These are phyloP conservation scores for Diaporthe destruens DNA, from an alignment of 2,329 filamentous ascomycete species.

Conservation along the genomic window DNA sequence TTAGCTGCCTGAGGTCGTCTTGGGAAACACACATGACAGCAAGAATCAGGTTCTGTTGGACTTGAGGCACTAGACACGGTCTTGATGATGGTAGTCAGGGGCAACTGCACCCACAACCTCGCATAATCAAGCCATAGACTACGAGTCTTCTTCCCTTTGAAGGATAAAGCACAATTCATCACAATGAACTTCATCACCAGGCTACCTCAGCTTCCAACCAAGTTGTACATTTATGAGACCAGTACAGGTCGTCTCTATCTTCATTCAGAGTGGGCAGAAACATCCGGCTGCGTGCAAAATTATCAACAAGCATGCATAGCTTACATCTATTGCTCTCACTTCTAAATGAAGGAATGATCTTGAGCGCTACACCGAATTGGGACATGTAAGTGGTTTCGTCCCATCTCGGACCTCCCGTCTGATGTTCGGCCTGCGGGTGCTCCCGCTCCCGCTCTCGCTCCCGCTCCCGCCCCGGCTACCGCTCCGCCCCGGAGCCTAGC, in stretches of 20 bases:
- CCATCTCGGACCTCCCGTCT: background rate
- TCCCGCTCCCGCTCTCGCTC: conserved; percentile 19
- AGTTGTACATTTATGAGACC: too few relatives aligned
- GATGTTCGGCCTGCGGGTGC: background rate
- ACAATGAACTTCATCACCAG: conserved; percentile 5
- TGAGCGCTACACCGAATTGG: background rate
- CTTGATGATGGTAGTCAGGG: background rate
- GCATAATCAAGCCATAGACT: background rate
- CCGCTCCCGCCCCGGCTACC: conserved; percentile 8
- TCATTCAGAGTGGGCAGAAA: background rate
- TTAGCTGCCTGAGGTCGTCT: background rate
- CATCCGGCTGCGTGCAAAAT: background rate
- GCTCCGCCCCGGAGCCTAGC: too few relatives aligned
- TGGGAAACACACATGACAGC: background rate
- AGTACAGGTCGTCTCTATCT: background rate
- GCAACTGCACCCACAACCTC: background rate
- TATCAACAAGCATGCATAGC: background rate
- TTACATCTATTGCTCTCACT: background rate
- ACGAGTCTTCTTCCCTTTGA: background rate
- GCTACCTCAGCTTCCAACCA: background rate
- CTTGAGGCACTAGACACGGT: background rate
- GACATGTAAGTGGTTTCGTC: background rate
- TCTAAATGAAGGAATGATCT: background rate
- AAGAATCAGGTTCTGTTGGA: background rate
- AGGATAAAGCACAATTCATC: background rate